These are phyloP conservation scores for Gracilaria gracilis DNA, from an alignment of 23 red algal genomes.

Conservation along the genomic window DNA sequence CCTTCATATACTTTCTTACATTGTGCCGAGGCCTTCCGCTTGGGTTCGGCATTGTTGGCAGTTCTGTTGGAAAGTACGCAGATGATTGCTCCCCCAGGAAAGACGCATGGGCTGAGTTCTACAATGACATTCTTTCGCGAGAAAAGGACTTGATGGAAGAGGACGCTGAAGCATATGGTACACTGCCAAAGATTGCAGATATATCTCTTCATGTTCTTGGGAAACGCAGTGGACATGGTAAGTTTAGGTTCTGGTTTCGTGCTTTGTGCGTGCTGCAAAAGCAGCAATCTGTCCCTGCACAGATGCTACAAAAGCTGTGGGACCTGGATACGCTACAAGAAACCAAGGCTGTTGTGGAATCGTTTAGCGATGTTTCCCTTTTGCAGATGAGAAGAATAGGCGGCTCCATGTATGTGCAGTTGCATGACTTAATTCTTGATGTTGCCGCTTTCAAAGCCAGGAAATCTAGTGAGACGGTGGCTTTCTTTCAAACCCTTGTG, in stretches of 20 bases:
- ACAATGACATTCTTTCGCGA: background rate
- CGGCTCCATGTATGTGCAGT: background rate
- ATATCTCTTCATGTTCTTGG: background rate
- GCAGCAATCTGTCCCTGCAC: background rate
- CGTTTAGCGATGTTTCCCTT: background rate
- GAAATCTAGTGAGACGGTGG: background rate
- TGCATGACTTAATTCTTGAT: constrained; percentile 8
- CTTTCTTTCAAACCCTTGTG: background rate
- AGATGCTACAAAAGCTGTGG: too few species aligned
- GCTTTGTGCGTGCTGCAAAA: constrained; percentile 13
- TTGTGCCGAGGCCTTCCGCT: constrained; percentile 11
- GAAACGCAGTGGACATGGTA: background rate
- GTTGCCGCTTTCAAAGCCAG: background rate
- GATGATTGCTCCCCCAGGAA: background rate
- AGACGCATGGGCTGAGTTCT: background rate
- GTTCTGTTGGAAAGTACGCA: background rate
- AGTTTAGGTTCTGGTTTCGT: background rate
- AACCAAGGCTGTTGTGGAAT: background rate
- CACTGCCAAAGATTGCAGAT: background rate
- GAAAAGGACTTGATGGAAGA: background rate
- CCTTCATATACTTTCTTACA: background rate
- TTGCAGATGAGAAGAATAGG: background rate
- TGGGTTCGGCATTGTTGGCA: background rate
- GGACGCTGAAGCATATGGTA: background rate
- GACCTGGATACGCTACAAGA: background rate